Conservation (phyloP, 345 rosid genomes). For the Eutrema yunnanense region DNA sequence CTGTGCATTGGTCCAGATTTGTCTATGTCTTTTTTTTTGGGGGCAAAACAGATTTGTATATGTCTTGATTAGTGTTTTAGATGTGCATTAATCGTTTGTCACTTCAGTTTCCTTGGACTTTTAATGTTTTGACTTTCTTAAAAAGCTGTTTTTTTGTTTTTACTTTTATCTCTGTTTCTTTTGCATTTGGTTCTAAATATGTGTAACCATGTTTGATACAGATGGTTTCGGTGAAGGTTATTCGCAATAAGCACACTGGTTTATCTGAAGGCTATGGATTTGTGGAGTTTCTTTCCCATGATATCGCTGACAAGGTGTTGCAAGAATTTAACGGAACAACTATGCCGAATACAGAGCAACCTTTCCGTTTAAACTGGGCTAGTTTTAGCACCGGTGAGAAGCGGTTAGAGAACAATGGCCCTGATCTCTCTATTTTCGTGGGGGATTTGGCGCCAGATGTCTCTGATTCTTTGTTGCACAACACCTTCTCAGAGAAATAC, state of each 20-base stretch:
- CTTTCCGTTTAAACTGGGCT: slow-evolving; percentile 98
- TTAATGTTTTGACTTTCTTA: too few relatives aligned
- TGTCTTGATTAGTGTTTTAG: not conserved
- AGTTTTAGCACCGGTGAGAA: slow-evolving; percentile 85
- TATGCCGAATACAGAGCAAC: slow-evolving; percentile 84
- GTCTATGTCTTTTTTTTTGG: too few relatives aligned
- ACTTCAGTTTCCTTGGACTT: too few relatives aligned
- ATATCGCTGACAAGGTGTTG: slow-evolving; percentile 81
- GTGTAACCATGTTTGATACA: slow-evolving; percentile 18
- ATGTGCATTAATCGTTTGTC: too few relatives aligned
- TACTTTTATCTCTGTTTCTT: not conserved
- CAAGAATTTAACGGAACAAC: slow-evolving; percentile 52
- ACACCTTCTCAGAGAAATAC: slow-evolving; percentile 66
- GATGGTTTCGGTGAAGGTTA: slow-evolving; percentile 86
- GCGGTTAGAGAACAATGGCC: slow-evolving; percentile 67
- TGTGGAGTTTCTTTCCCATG: slow-evolving; percentile 77
- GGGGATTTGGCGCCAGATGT: slow-evolving; percentile 97
- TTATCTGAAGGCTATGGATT: slow-evolving; percentile 92
- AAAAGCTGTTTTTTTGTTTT: too few relatives aligned
- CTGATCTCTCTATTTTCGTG: slow-evolving; percentile 92
- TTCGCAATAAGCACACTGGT: slow-evolving; percentile 88
- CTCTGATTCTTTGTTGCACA: slow-evolving; percentile 64
- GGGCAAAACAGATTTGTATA: not conserved
- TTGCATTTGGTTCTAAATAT: not conserved
- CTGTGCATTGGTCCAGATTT: not conserved